Evolutionary conservation across 2,329 filamentous ascomycete genomes (phyloP).

Genomic region (Diaporthe humulicola): DNA sequence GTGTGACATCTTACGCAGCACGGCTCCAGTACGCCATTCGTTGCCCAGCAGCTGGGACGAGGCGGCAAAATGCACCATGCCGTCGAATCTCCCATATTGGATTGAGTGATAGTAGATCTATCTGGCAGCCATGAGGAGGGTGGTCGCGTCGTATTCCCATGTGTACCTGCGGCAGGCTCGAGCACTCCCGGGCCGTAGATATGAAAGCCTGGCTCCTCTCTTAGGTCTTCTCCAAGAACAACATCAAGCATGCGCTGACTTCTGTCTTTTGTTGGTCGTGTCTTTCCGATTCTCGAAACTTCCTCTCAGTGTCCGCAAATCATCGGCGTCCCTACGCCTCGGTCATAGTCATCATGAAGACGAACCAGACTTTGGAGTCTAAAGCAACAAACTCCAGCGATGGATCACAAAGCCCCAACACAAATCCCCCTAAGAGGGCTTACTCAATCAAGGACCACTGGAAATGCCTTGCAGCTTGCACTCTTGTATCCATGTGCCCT

Average conservation of each 20-base stretch:
- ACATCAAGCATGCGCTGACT: background rate
- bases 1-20: background rate
- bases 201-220: conserved; percentile 17
- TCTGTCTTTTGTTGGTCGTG: background rate
- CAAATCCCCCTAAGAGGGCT: background rate
- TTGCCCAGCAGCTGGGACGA: conserved; percentile 16
- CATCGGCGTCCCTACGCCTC: background rate
- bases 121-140: background rate
- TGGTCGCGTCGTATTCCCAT: background rate
- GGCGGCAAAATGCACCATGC: conserved; percentile 23
- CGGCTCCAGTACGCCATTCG: background rate
- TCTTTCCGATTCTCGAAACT: background rate
- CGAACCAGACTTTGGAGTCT: conserved; percentile 10
- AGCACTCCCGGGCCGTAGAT: background rate
- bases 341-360: background rate
- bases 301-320: background rate
- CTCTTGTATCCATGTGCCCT: conserved; percentile 61
- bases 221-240: background rate
- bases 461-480: conserved; percentile 56
- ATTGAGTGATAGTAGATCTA: background rate
- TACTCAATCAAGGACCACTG: conserved; percentile 46
- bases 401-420: background rate
- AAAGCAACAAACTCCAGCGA: conserved; percentile 7
- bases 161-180: conserved; percentile 17
- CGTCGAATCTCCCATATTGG: conserved; percentile 24